These are phyloP conservation scores for Aaosphaeria arxii DNA, from an alignment of 2,329 filamentous ascomycete genomes.

Conservation along the genomic window DNA sequence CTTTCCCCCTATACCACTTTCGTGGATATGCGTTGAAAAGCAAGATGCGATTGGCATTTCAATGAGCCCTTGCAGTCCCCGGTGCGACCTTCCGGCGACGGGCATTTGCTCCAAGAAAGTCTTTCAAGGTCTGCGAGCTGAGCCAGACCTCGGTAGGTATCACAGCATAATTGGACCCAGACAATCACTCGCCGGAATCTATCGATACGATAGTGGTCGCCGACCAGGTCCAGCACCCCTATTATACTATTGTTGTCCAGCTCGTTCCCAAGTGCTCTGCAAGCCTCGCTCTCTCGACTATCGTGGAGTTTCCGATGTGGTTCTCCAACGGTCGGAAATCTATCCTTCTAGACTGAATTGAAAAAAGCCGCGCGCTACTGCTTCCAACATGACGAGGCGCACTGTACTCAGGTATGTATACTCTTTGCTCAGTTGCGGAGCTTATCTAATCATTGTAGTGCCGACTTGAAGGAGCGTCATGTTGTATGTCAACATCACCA, in stretches of 20 bases:
- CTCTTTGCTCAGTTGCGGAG: neutral
- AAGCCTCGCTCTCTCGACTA: conserved; percentile 12
- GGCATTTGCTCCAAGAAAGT: neutral
- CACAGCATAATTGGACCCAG: conserved; percentile 9
- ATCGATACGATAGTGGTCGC: conserved; percentile 14
- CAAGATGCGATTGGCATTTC: neutral
- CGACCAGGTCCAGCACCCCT: conserved; percentile 7
- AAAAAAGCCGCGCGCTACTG: conserved; percentile 1
- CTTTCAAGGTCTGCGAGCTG: conserved; percentile 7
- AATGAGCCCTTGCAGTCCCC: conserved; percentile 7
- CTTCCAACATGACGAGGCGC: conserved; percentile 17
- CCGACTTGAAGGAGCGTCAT: conserved; percentile 25
- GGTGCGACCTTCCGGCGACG: conserved; percentile 13
- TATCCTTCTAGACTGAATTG: conserved; percentile 3
- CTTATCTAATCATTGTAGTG: conserved; percentile 5
- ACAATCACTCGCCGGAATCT: conserved; percentile 11
- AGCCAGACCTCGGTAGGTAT: conserved; percentile 1
- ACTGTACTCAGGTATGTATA: conserved; percentile 19
- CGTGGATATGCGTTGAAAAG: conserved; percentile 6
- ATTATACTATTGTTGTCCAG: conserved; percentile 12
- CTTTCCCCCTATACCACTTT: conserved; percentile 6
- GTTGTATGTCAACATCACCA: conserved; percentile 5
- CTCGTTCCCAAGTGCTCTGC: conserved; percentile 2
- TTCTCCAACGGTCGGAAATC: neutral
- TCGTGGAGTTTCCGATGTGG: conserved; percentile 6